Conservation (phyloP, 2,329 filamentous ascomycete genomes). For the Apiospora malaysiana region DNA sequence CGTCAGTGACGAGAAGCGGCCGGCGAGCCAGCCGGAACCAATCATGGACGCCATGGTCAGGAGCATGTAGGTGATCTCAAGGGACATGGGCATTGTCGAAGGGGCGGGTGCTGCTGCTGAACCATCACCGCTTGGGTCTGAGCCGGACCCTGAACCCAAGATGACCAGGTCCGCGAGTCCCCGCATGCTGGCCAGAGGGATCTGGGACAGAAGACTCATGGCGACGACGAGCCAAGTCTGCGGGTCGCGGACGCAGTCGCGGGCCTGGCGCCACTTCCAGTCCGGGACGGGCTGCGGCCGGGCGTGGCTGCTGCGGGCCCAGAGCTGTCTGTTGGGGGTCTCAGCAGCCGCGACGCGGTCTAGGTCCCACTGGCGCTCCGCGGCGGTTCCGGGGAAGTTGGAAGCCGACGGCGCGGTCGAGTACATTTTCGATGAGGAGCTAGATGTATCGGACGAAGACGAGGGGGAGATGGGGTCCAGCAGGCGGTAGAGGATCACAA, state of each 20-base stretch:
- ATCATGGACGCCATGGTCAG: conserved; percentile 55
- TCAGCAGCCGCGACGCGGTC: conserved; percentile 56
- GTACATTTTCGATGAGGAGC: background rate
- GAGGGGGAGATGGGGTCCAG: conserved; percentile 58
- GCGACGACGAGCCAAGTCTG: conserved; percentile 66
- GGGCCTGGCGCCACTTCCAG: conserved; percentile 57
- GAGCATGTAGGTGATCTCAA: conserved; percentile 65
- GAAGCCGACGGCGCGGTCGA: conserved; percentile 34
- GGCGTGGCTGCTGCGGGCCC: conserved; percentile 7
- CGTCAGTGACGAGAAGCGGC: conserved; percentile 55
- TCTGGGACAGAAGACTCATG: conserved; percentile 59
- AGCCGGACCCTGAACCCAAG: conserved; percentile 60
- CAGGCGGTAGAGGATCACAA: conserved; percentile 54
- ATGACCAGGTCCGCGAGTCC: conserved; percentile 64
- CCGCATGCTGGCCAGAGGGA: conserved; percentile 67
- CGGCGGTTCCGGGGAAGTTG: conserved; percentile 24
- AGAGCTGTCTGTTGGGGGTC: conserved; percentile 53
- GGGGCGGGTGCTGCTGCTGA: background rate
- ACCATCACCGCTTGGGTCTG: conserved; percentile 44
- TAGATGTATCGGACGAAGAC: conserved; percentile 60
- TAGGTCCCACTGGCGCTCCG: conserved; percentile 55
- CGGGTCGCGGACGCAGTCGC: conserved; percentile 60
- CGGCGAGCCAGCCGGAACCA: conserved; percentile 56
- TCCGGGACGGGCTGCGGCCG: conserved; percentile 37
- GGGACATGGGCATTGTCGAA: conserved; percentile 26